Percentiles rank a stretch among this genome's conserved stretches.
Evolutionary conservation across 2,329 filamentous ascomycete species (phyloP).

Genomic region (Colletotrichum tropicicola): DNA sequence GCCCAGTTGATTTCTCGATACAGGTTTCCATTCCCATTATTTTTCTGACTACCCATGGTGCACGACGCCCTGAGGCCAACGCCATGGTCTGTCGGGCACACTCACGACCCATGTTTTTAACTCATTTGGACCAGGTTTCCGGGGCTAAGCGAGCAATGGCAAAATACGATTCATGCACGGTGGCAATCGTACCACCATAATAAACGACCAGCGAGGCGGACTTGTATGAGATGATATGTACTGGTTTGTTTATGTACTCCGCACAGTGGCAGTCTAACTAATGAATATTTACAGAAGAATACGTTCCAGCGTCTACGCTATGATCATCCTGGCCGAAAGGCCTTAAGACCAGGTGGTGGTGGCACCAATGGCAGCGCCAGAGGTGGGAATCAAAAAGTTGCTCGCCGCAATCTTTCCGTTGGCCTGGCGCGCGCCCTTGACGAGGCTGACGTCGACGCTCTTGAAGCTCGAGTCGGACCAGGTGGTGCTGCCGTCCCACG

Average conservation of each 20-base stretch:
- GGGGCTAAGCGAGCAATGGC: neutral
- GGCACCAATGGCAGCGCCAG: slow-evolving; percentile 46
- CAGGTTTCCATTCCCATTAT: too few species aligned
- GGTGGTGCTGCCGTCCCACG: slow-evolving; percentile 48
- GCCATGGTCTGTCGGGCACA: neutral
- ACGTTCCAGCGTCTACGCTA: neutral
- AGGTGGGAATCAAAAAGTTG: slow-evolving; percentile 50
- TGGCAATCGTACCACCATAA: neutral
- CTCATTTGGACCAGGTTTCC: neutral
- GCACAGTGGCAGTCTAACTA: slow-evolving; percentile 3
- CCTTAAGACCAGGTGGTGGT: slow-evolving; percentile 39
- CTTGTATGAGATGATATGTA: neutral
- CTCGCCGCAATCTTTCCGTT: slow-evolving; percentile 50
- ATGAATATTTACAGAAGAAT: slow-evolving; percentile 15
- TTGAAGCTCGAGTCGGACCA: slow-evolving; percentile 42
- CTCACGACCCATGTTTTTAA: neutral
- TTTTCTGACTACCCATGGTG: too few species aligned
- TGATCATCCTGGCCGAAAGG: neutral
- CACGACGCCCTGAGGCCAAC: too few species aligned
- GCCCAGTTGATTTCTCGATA: too few species aligned
- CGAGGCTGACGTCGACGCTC: slow-evolving; percentile 41
- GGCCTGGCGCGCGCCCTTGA: slow-evolving; percentile 47
- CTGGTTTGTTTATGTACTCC: slow-evolving; percentile 14
- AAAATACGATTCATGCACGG: neutral
- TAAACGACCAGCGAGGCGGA: neutral